These are phyloP conservation scores for Elaeagnus macrophylla DNA, from an alignment of 306 rosid species.

Conservation along the genomic window DNA sequence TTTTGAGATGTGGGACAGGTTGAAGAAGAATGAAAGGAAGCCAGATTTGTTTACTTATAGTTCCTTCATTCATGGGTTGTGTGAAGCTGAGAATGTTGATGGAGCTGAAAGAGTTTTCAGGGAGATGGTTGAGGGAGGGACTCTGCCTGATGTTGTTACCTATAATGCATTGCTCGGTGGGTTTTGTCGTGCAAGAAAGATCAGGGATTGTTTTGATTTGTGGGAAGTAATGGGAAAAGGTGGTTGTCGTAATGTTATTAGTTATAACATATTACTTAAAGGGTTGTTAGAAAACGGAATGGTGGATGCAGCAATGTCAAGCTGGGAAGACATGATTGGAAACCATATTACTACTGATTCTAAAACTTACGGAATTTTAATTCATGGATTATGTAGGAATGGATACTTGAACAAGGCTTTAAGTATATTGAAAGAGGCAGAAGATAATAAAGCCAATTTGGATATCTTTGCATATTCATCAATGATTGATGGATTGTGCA, in stretches of 20 bases:
- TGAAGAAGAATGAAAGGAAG: conserved; percentile 55
- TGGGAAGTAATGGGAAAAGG: conserved; percentile 57
- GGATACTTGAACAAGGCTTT: conserved; percentile 61
- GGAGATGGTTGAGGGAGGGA: conserved; percentile 55
- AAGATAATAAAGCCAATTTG: conserved; percentile 29
- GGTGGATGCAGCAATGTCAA: conserved; percentile 36
- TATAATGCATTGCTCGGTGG: conserved; percentile 67
- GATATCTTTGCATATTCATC: conserved; percentile 69
- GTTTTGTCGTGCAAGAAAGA: conserved; percentile 43
- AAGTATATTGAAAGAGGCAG: conserved; percentile 48
- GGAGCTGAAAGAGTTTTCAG: conserved; percentile 51
- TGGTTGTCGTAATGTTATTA: conserved; percentile 41
- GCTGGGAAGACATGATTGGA: conserved; percentile 48
- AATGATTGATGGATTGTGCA: conserved; percentile 52
- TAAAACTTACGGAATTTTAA: conserved; percentile 49
- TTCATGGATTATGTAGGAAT: conserved; percentile 76
- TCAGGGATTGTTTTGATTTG: conserved; percentile 37
- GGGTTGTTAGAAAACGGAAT: conserved; percentile 52
- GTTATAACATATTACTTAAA: conserved; percentile 61
- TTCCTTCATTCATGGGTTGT: conserved; percentile 71
- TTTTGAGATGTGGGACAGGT: conserved; percentile 71
- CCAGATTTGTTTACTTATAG: conserved; percentile 49
- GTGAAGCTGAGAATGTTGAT: conserved; percentile 48
- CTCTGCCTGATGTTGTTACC: conserved; percentile 46
- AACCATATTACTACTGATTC: conserved; percentile 38